Percentiles rank a stretch among this genome's conserved stretches.
Conservation (phyloP, 768 basidiomycete genomes). For the Strobilomyces confusus region DNA sequence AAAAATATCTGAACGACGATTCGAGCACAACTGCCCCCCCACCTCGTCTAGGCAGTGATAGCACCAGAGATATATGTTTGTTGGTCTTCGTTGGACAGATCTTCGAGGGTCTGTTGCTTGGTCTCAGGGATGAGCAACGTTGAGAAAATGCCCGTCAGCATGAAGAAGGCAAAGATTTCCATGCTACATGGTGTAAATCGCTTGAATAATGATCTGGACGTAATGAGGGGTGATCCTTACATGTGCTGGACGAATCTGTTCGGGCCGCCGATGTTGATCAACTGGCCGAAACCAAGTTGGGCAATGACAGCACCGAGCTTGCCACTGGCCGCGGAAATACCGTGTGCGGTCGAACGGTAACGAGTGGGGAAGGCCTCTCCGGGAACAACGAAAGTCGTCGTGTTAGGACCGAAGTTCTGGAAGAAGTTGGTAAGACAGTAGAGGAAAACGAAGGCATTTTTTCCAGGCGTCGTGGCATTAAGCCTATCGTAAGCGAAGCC, state of each 20-base stretch:
- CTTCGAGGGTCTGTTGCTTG: conserved; percentile 61
- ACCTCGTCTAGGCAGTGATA: conserved; percentile 9
- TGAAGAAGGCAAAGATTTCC: conserved; percentile 81
- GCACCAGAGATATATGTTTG: conserved; percentile 46
- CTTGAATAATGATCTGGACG: conserved; percentile 1
- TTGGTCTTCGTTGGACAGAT: conserved; percentile 70
- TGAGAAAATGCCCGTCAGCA: conserved; percentile 81
- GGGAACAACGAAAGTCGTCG: conserved; percentile 76
- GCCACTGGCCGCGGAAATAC: conserved; percentile 78
- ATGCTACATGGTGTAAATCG: conserved; percentile 38
- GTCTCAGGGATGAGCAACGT: conserved; percentile 81
- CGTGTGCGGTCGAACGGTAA: conserved; percentile 81
- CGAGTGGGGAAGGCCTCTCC: conserved; percentile 87
- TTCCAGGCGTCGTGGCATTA: conserved; percentile 37
- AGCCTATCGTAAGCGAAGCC: conserved; percentile 67
- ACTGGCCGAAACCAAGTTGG: conserved; percentile 69
- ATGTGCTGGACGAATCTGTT: conserved; percentile 64
- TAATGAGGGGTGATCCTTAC: conserved; percentile 36
- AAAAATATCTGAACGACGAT: not conserved
- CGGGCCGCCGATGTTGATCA: conserved; percentile 65
- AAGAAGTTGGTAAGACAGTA: conserved; percentile 89
- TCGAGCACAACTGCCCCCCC: not conserved
- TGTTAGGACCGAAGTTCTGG: conserved; percentile 85
- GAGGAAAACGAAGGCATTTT: conserved; percentile 70
- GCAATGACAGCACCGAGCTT: conserved; percentile 82